phyloP scores from a whole-genome alignment of 768 basidiomycete species.

The Neoboletus magnificus region DNA sequence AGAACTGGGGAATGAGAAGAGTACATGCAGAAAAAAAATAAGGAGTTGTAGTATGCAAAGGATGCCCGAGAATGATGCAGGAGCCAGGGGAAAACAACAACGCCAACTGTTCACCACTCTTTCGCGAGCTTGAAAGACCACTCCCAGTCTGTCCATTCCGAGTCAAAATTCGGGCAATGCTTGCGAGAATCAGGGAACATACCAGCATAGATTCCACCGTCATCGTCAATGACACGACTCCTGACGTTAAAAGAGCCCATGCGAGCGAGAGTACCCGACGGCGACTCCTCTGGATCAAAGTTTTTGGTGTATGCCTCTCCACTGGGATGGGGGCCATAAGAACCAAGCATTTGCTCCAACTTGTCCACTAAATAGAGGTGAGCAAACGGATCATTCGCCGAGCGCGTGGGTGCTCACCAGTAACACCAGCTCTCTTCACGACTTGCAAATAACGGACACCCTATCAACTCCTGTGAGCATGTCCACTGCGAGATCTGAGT shows the following conservation, averaged over 20 bases:
- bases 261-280: conserved; percentile 82
- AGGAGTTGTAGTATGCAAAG: conserved; percentile 26
- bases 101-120: conserved; percentile 64
- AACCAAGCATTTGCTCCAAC: conserved; percentile 91
- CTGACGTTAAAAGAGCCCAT: conserved; percentile 72
- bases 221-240: conserved; percentile 87
- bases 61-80: conserved; percentile 27
- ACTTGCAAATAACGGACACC: conserved; percentile 86
- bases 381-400: neutral
- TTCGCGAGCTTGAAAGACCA: conserved; percentile 92
- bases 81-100: conserved; percentile 9
- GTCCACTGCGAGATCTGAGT: neutral
- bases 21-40: conserved; percentile 29
- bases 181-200: conserved; percentile 24
- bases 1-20: conserved; percentile 6
- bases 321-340: conserved; percentile 73
- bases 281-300: conserved; percentile 69
- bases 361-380: conserved; percentile 67
- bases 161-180: conserved; percentile 8
- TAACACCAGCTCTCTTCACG: conserved; percentile 75
- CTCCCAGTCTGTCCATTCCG: conserved; percentile 29
- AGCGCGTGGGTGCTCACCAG: conserved; percentile 44
- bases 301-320: conserved; percentile 69
- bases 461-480: conserved; percentile 37
- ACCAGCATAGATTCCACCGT: conserved; percentile 78